Base-by-base conservation (phyloP, 1,284 basidiomycete genomes). In the Apiotrichum brassicae region DNA sequence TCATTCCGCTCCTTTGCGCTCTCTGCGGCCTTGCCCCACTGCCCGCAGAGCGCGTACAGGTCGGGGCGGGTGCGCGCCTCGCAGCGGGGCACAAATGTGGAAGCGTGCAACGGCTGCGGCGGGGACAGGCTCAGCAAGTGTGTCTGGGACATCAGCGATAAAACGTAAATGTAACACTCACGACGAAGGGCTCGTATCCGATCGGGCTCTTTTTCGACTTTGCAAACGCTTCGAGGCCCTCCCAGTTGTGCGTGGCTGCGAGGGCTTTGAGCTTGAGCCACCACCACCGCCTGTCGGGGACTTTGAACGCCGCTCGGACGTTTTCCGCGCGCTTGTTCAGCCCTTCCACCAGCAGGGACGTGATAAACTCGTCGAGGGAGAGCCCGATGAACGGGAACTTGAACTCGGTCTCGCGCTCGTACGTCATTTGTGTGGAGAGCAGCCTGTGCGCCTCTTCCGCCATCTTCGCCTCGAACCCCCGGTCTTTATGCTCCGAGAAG, bases 231-330 rank as follows among this genome's bases (percentile, higher is more conserved):
- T 95, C 90, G 6, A 97, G 77, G 1, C 79, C 83, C 28, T 89
- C 85, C 72, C 91, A 95, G 68, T 94, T 88, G 48, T 82, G 77
- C 11, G 80, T 76, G n/a, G 79, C 76, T 3, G 85, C 84, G 46
- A 95, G 72, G 0, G 89, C 85, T 53, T 89, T 82, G 11, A 97
- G 74, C 69, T 94, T 95, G 58, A 90, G 69, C 73, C 90, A 87
- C 90, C 90, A 95, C 73, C 89, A 97, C 86, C 91, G 77, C 74
- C 90, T 93, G 64, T 95, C 92, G 1, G 89, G 81, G 0, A 97
- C 86, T 65, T 86, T 91, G 77, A 88, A 95, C 57, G 94, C 91
- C 0, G 77, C 76, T 63, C 85, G 84, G 46, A 92, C 72, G 64
- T 85, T 88, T 62, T 97, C 92, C 1, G 90, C 92, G 49, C 83